Base-by-base conservation (phyloP, 805 yeast genomes). In the Metschnikowia kunwiensis region DNA sequence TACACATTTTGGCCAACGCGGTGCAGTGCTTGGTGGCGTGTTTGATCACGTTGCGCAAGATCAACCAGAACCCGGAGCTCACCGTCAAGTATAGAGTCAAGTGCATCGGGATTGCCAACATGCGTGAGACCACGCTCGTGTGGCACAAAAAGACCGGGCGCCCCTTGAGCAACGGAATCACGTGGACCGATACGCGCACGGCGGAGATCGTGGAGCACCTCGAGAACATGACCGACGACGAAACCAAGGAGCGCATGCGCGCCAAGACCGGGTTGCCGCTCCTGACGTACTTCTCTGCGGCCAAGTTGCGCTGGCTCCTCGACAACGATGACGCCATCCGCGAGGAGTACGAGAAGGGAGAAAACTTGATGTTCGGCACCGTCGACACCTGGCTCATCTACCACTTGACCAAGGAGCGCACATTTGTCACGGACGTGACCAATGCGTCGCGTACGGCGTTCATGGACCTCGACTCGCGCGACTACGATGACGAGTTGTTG, bases 161-260 rank as follows among this genome's bases (percentile, higher is more conserved):
- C 47, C 94, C 96, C 4, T 74, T 87, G 37, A 75, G 81, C 55
- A 82, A 85, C 57, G 97, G 96, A 54, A 86, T 89, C 58, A 95
- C 89, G 24, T 89, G 97, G 97, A 86, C 91, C 44, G 97, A 89
- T 64, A 85, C 95, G 26, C 76, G 97, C 55, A 91, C 95, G 26
- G 65, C 84, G 7, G 77, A 71, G 13, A 73, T 85, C 32, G 88
- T 87, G 35, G 75, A 75, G 44, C 75, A 78, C 46, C 70, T 82
- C 56, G 74, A 74, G 50, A 65, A 70, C 40, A 68, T 69, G 48
- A 70, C 75, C 17, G 69, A 80, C 17, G 71, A 68, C 28, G 80
- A 74, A 21, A 70, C 70, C 32, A 73, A 84, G 45, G 77, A 73
- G 28, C 70, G 69, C 36, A 68, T 87, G 50, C 72, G 76, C 51